phyloP scores from a whole-genome alignment of 1,284 basidiomycete genomes.

The Melampsora americana region DNA sequence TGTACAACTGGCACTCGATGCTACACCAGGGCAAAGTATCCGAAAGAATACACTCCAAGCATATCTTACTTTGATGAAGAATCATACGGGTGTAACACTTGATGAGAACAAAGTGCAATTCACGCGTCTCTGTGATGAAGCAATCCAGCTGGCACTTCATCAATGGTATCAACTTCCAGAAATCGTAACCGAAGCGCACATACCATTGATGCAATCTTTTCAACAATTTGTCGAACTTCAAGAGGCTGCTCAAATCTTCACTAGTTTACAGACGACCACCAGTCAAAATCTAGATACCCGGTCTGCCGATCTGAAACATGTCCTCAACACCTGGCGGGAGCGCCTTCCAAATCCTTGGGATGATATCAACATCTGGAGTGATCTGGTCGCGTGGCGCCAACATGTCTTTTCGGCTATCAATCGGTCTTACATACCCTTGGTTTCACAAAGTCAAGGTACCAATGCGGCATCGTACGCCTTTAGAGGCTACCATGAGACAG shows the following conservation, averaged over 20 bases:
- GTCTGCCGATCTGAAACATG: slow-evolving; percentile 90
- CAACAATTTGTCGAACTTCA: slow-evolving; percentile 98
- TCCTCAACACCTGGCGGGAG: slow-evolving; percentile 94
- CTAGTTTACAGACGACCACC: slow-evolving; percentile 80
- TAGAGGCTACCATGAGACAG: slow-evolving; percentile 98
- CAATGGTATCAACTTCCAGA: slow-evolving; percentile 92
- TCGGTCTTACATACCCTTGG: slow-evolving; percentile 89
- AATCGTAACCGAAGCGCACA: slow-evolving; percentile 82
- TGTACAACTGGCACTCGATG: slow-evolving; percentile 78
- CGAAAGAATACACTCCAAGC: slow-evolving; percentile 93
- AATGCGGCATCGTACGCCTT: slow-evolving; percentile 81
- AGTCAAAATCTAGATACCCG: slow-evolving; percentile 89
- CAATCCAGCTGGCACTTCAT: slow-evolving; percentile 89
- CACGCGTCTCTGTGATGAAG: slow-evolving; percentile 83
- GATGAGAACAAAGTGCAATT: slow-evolving; percentile 61
- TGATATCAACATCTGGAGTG: slow-evolving; percentile 98
- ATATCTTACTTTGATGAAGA: slow-evolving; percentile 74
- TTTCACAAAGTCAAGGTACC: slow-evolving; percentile 60
- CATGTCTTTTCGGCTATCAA: slow-evolving; percentile 90
- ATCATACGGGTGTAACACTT: slow-evolving; percentile 53
- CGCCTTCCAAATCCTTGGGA: slow-evolving; percentile 92
- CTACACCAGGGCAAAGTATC: slow-evolving; percentile 78
- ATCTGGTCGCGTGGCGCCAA: slow-evolving; percentile 96
- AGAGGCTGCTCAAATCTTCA: slow-evolving; percentile 87
- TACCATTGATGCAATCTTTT: slow-evolving; percentile 88